phyloP scores from a whole-genome alignment of 257 asterid species.

The Jacaranda mimosifolia region DNA sequence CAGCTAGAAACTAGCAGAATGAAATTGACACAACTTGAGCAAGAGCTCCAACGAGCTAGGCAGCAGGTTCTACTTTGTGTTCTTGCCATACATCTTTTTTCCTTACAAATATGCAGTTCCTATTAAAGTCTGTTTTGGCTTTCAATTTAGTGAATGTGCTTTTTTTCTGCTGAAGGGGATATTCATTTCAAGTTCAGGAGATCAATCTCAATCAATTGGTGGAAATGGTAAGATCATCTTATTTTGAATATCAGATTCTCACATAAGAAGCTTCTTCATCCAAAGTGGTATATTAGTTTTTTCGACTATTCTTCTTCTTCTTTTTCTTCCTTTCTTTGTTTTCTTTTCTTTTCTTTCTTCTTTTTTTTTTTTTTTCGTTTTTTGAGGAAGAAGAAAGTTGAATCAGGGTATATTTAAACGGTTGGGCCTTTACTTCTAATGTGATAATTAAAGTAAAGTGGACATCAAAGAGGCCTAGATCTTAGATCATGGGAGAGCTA shows the following conservation, averaged over 20 bases:
- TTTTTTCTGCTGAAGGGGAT: constrained; percentile 70
- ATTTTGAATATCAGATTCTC: constrained; percentile 32
- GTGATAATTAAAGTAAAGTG: neutral
- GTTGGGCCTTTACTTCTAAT: neutral
- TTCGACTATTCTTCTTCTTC: neutral
- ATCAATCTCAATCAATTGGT: constrained; percentile 86
- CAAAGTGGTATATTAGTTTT: constrained; percentile 20
- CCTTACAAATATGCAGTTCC: constrained; percentile 14
- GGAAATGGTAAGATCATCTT: constrained; percentile 82
- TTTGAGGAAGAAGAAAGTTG: neutral
- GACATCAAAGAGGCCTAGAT: constrained; percentile 2
- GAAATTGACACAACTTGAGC: constrained; percentile 99
- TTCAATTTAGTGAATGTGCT: constrained; percentile 34
- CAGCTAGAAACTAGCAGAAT: constrained; percentile 98
- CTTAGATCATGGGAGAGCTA: neutral
- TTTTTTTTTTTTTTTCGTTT: no score
- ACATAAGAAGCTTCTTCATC: constrained; percentile 21
- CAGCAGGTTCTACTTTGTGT: constrained; percentile 74
- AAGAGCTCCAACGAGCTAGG: constrained; percentile 98
- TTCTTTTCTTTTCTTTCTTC: neutral
- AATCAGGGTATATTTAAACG: neutral
- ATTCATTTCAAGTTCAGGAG: constrained; percentile 96
- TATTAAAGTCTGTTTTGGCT: constrained; percentile 15
- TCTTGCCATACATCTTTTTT: constrained; percentile 1
- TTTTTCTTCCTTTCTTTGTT: no score